phyloP scores from a whole-genome alignment of 1,284 basidiomycete species.

The Wolfiporia cocos region DNA sequence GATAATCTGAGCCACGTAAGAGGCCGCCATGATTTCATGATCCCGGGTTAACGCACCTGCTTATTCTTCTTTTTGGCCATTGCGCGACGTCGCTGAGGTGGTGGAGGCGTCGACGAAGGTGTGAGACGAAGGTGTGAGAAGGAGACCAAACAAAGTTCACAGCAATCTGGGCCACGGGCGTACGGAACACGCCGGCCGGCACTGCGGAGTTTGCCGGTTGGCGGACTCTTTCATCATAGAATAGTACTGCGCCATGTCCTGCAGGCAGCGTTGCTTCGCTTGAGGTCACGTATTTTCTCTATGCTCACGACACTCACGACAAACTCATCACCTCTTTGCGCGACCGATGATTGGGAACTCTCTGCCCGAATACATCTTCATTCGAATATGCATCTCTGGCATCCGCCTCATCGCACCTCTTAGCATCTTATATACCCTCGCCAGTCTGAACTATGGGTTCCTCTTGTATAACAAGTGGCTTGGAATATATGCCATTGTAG shows the following conservation, averaged over 20 bases:
- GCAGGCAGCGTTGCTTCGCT: too few relatives aligned
- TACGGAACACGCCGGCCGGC: neutral
- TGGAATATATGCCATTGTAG: constrained; percentile 31
- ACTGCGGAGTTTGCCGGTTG: neutral
- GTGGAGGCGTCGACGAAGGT: constrained; percentile 1
- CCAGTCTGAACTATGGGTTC: constrained; percentile 20
- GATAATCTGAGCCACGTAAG: constrained; percentile 49
- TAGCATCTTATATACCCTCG: constrained; percentile 35
- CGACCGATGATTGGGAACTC: constrained; percentile 29
- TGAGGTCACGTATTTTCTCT: too few relatives aligned
- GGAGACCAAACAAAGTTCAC: constrained; percentile 1
- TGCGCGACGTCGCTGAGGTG: constrained; percentile 3
- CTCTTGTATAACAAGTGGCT: constrained; percentile 27
- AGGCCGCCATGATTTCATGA: neutral
- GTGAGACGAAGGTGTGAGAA: constrained; percentile 6
- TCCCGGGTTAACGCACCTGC: constrained; percentile 38
- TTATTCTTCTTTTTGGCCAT: constrained; percentile 85
- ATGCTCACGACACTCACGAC: neutral
- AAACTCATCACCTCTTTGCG: too few relatives aligned
- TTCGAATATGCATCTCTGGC: constrained; percentile 37
- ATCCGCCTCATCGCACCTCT: constrained; percentile 45
- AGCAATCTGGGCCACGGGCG: neutral
- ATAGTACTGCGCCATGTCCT: too few relatives aligned
- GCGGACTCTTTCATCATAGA: too few relatives aligned
- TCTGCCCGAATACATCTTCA: constrained; percentile 47